Percentiles rank a stretch among this genome's conserved stretches.
Evolutionary conservation across 2,329 filamentous ascomycete genomes (phyloP).

Genomic region (Cyanodermella asteris): DNA sequence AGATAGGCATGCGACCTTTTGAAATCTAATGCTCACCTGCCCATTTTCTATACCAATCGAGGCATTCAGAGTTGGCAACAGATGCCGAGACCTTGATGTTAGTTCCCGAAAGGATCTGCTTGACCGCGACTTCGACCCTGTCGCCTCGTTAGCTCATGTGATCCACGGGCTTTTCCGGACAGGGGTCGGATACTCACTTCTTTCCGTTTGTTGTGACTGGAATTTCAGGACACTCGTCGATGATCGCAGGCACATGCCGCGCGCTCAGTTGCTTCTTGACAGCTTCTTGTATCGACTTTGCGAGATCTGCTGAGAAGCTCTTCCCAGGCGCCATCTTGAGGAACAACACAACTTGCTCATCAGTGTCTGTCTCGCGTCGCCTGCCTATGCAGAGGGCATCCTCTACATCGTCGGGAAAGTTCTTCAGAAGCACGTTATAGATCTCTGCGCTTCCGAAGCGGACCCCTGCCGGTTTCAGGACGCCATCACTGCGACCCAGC

Average conservation of each 20-base stretch:
- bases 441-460: conserved; percentile 89
- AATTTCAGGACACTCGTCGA: conserved; percentile 69
- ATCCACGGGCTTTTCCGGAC: background rate
- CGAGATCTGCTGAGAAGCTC: conserved; percentile 37
- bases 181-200: conserved; percentile 59
- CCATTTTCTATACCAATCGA: conserved; percentile 79
- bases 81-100: conserved; percentile 76
- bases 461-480: conserved; percentile 79
- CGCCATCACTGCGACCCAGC: conserved; percentile 80
- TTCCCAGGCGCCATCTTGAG: conserved; percentile 47
- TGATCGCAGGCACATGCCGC: conserved; percentile 65
- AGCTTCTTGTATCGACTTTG: conserved; percentile 38
- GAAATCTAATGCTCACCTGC: conserved; percentile 26
- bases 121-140: conserved; percentile 82
- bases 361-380: conserved; percentile 45
- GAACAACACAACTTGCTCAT: conserved; percentile 79
- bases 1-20: background rate
- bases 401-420: conserved; percentile 63
- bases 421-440: conserved; percentile 75
- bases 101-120: conserved; percentile 80
- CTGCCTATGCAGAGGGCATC: conserved; percentile 78
- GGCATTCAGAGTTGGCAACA: conserved; percentile 73
- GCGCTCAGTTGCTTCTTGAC: conserved; percentile 65
- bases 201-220: conserved; percentile 89
- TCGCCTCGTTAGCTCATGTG: no score